Evolutionary conservation across 2,329 filamentous ascomycete genomes (phyloP), one percentile per base, ranked within the genome.

Genomic region (Stachybotrys elegans): DNA sequence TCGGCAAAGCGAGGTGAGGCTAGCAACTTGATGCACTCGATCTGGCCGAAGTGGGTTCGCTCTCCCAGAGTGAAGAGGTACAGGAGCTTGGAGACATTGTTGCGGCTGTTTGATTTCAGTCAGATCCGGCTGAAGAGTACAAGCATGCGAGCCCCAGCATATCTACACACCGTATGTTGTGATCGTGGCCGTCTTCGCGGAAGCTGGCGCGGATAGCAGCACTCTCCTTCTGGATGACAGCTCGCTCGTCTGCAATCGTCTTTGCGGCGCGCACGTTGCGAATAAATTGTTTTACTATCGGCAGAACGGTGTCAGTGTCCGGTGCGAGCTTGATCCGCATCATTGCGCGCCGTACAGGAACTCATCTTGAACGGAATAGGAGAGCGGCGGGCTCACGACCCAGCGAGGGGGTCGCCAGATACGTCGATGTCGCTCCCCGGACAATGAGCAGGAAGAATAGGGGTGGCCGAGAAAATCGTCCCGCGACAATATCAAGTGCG

Each of bases 41-140:
- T 98, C 75, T 98, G 93, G 42, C 93, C 93, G 65, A 98, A 98
- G 69, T 98, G 93, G 45, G 93, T 98, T 59, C 93, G 82, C 71
- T 98, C 93, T 52, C 93, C 93, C 34, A 98, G 79, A 2, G 93
- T 98, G 68, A 98, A 98, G 48, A 98, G 88, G 65, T 98, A 98
- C 31, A 98, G 80, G 27, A 98, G 81, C 70, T 98, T 98, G 48
- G 93, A 91, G 58, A 98, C 93, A 78, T 98, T 98, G 75, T 98
- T 98, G 63, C 93, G 84, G 71, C 92, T 96, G 42, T 37, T n/a
- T n/a, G n/a, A n/a, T n/a, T 43, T 49, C 38, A 48, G 55, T 48
- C 46, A 20, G n/a, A n/a, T n/a, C n/a, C n/a, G n/a, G n/a, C n/a
- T n/a, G n/a, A 39, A 14, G 32, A 42, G 9, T 32, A 43, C 22